These are phyloP conservation scores for Gracilaria gracilis DNA, from an alignment of 23 red algal genomes.

Conservation along the genomic window DNA sequence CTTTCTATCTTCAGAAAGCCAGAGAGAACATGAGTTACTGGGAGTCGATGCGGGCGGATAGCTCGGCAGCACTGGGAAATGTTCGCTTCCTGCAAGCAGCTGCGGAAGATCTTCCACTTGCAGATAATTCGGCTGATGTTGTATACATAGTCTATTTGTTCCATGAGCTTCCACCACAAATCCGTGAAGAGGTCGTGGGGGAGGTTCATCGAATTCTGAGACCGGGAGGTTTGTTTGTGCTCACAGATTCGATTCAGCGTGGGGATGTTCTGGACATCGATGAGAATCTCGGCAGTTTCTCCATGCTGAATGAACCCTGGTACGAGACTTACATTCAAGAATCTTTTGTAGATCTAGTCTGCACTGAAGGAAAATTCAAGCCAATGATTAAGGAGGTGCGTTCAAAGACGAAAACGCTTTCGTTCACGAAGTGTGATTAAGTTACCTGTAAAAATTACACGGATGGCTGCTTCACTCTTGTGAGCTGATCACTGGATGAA, in stretches of 20 bases:
- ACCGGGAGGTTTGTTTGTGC: constrained; percentile 62
- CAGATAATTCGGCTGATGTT: constrained; percentile 54
- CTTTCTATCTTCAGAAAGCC: constrained; percentile 83
- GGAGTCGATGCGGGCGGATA: not conserved
- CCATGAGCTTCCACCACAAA: constrained; percentile 74
- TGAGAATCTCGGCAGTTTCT: constrained; percentile 36
- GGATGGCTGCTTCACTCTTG: too few species aligned
- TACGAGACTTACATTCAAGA: constrained; percentile 64
- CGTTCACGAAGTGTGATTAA: constrained; percentile 2
- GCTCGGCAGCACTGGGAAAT: not conserved
- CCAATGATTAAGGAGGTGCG: constrained; percentile 7
- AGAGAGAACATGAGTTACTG: constrained; percentile 56
- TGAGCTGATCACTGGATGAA: too few species aligned
- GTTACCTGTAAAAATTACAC: too few species aligned
- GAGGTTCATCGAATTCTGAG: constrained; percentile 35
- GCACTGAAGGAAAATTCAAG: not conserved
- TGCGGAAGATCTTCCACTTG: constrained; percentile 63
- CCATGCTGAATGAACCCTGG: constrained; percentile 79
- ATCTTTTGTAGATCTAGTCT: constrained; percentile 62
- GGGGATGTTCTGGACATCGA: constrained; percentile 40
- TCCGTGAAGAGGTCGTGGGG: constrained; percentile 11
- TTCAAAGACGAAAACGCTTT: constrained; percentile 41
- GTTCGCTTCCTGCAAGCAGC: constrained; percentile 66
- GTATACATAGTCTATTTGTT: constrained; percentile 80
- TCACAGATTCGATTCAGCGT: constrained; percentile 72